Conservation (phyloP, 2,329 filamentous ascomycete species). For the Penicillium sp. region DNA sequence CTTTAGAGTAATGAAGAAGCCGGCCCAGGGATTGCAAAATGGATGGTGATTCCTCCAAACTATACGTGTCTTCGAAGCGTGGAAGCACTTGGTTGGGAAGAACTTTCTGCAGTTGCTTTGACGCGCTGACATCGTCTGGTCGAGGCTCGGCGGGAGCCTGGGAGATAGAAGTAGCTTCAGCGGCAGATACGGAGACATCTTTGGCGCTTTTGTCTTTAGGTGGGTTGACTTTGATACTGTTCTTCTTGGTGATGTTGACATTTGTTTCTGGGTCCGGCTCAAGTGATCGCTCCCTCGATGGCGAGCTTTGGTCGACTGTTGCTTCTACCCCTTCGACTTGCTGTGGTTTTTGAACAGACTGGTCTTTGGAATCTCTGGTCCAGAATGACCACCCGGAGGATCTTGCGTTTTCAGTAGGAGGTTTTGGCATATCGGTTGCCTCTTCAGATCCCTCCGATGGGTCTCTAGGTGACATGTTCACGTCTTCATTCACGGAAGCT, state of each 20-base stretch:
- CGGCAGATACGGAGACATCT: constrained; percentile 17
- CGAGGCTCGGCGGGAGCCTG: constrained; percentile 23
- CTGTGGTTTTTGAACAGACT: constrained; percentile 21
- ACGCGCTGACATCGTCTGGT: constrained; percentile 27
- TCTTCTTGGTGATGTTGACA: constrained; percentile 26
- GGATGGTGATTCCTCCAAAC: constrained; percentile 50
- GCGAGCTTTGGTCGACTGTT: constrained; percentile 17
- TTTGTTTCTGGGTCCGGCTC: constrained; percentile 21
- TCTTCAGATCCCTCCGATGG: constrained; percentile 21
- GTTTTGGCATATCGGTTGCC: constrained; percentile 18
- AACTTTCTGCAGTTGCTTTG: constrained; percentile 33
- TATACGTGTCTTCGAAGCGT: constrained; percentile 45
- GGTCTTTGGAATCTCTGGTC: constrained; percentile 34
- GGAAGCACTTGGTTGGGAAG: constrained; percentile 48
- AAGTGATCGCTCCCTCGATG: constrained; percentile 15
- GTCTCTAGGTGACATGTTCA: constrained; percentile 17
- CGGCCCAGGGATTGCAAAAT: constrained; percentile 55
- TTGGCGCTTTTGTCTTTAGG: constrained; percentile 22
- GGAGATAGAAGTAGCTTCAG: constrained; percentile 15
- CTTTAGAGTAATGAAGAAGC: constrained; percentile 50
- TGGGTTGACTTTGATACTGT: constrained; percentile 28
- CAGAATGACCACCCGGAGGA: constrained; percentile 42
- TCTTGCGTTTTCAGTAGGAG: constrained; percentile 21
- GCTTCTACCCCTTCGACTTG: constrained; percentile 26
- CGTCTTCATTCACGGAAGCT: constrained; percentile 6